Conservation (phyloP, 2,329 filamentous ascomycete genomes). For the Bimuria novae-zelandiae region DNA sequence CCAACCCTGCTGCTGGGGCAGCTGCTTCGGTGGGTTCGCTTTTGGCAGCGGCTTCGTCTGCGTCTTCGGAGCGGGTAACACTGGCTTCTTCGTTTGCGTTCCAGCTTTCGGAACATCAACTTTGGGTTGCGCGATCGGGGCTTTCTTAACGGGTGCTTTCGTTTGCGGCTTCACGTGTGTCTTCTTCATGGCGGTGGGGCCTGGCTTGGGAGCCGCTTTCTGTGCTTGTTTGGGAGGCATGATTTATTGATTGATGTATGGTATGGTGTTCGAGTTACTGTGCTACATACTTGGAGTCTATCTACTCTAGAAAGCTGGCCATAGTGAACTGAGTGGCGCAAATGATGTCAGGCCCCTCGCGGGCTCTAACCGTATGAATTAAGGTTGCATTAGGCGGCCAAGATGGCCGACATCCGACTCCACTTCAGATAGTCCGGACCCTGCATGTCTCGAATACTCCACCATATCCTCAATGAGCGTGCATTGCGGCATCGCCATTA, state of each 20-base stretch:
- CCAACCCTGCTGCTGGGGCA: constrained; percentile 49
- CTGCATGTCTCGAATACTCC: constrained; percentile 18
- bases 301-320: background rate
- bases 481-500: background rate
- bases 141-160: constrained; percentile 15
- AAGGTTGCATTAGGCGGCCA: constrained; percentile 33
- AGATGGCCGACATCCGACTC: constrained; percentile 11
- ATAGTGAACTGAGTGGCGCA: constrained; percentile 8
- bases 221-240: constrained; percentile 31
- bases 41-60: constrained; percentile 16
- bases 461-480: background rate
- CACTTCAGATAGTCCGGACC: constrained; percentile 24
- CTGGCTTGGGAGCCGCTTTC: constrained; percentile 13
- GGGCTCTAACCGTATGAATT: constrained; percentile 21
- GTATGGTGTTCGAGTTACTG: background rate
- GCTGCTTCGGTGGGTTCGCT: constrained; percentile 14
- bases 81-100: constrained; percentile 11
- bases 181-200: constrained; percentile 10
- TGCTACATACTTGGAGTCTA: background rate
- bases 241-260: constrained; percentile 8
- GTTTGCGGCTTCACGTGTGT: constrained; percentile 15
- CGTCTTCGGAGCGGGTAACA: constrained; percentile 17
- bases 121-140: constrained; percentile 12
- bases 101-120: background rate
- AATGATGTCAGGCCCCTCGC: constrained; percentile 20